Evolutionary conservation across 129 eudicot species (phyloP).

Genomic region (Mikania micrantha): DNA sequence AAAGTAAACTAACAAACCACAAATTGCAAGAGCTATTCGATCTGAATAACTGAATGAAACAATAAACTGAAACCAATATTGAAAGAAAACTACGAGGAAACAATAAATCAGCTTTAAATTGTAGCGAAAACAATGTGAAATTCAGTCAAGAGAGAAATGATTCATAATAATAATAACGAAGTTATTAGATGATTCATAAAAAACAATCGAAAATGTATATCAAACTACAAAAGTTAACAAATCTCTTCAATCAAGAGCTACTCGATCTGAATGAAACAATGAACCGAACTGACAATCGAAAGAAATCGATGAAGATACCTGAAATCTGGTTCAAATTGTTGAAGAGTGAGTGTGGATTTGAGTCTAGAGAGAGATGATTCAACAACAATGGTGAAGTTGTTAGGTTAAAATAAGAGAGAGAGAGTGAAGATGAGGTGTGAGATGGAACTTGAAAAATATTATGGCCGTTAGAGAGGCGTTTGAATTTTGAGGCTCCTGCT

Average conservation of each 20-base stretch:
- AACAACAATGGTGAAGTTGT: conserved; percentile 11
- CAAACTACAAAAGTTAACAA: too few relatives aligned
- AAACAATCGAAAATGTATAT: too few relatives aligned
- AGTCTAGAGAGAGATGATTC: conserved; percentile 11
- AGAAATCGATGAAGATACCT: neutral
- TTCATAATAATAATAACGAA: conserved; percentile 6
- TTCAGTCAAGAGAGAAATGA: conserved; percentile 12
- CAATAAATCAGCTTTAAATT: conserved; percentile 17
- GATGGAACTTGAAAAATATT: conserved; percentile 20
- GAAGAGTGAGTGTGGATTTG: conserved; percentile 11
- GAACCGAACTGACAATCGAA: neutral
- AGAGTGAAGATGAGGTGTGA: neutral
- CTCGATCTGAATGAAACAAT: conserved; percentile 9
- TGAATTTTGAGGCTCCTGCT: conserved; percentile 27
- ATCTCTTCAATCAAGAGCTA: too few relatives aligned
- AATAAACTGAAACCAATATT: neutral
- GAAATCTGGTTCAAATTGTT: conserved; percentile 15
- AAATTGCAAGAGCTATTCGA: conserved; percentile 9
- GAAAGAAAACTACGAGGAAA: neutral
- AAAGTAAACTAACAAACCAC: neutral
- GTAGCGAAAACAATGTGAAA: conserved; percentile 8
- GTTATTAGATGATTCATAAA: conserved; percentile 21
- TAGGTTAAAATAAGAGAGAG: conserved; percentile 19
- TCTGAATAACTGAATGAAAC: conserved; percentile 1
- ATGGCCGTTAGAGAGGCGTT: conserved; percentile 45